Conservation (phyloP, 1,284 basidiomycete genomes). For the Ustilago xerochloae region DNA sequence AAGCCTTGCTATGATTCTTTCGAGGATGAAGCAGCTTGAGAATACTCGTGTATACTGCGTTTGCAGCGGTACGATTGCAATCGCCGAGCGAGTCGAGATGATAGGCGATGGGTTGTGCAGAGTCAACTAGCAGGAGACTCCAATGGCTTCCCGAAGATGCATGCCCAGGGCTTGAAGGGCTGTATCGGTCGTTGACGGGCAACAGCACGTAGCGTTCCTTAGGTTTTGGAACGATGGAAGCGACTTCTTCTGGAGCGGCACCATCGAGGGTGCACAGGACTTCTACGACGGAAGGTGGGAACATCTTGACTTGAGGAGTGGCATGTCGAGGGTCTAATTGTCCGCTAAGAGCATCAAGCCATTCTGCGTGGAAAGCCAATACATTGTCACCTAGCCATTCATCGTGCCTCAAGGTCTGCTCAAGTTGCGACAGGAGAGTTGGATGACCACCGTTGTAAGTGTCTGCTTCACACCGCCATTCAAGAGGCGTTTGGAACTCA, state of each 20-base stretch:
- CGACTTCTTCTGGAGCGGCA: slow-evolving; percentile 8
- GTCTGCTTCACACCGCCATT: neutral
- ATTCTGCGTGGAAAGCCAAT: slow-evolving; percentile 45
- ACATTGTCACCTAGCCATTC: slow-evolving; percentile 50
- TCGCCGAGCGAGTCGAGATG: slow-evolving; percentile 46
- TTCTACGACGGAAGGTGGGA: slow-evolving; percentile 41
- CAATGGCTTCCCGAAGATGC: slow-evolving; percentile 30
- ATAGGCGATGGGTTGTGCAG: slow-evolving; percentile 5
- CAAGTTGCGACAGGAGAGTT: neutral
- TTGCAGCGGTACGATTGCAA: slow-evolving; percentile 34
- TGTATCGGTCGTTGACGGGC: slow-evolving; percentile 44
- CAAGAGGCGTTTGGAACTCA: neutral
- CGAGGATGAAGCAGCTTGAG: slow-evolving; percentile 16
- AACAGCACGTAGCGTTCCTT: slow-evolving; percentile 26
- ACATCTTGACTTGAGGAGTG: slow-evolving; percentile 25
- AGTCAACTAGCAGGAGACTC: slow-evolving; percentile 34
- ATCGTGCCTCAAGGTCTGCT: slow-evolving; percentile 29
- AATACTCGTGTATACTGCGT: slow-evolving; percentile 17
- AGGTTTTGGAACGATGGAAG: slow-evolving; percentile 26
- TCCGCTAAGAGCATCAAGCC: slow-evolving; percentile 27
- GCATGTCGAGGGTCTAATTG: slow-evolving; percentile 1
- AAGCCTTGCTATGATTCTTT: neutral
- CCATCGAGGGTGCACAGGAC: slow-evolving; percentile 30
- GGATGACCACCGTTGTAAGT: neutral
- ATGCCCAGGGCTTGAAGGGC: slow-evolving; percentile 11